A percentile compares a stretch with the other conserved stretches of the same genome.
phyloP scores from a whole-genome alignment of 2,329 filamentous ascomycete species.

The Botrytis fragariae region DNA sequence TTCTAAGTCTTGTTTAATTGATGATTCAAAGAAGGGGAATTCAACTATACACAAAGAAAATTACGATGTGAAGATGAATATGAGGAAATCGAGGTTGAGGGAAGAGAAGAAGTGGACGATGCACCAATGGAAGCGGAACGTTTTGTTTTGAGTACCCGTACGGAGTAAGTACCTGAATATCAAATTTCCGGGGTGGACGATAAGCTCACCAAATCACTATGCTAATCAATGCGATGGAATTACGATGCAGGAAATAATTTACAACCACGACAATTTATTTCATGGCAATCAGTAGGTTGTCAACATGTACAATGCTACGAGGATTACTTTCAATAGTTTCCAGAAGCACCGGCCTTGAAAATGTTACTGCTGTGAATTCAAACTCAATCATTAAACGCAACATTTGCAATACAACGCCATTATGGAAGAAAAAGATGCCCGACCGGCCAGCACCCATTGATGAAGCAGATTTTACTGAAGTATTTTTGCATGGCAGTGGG shows the following conservation, averaged over 20 bases:
- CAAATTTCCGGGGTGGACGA: slow-evolving; percentile 3
- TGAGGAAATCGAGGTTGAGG: not conserved
- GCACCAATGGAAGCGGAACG: not conserved
- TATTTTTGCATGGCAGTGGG: slow-evolving; percentile 85
- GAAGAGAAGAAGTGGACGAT: not conserved
- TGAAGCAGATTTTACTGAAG: slow-evolving; percentile 77
- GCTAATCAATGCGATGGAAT: slow-evolving; percentile 6
- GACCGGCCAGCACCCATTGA: slow-evolving; percentile 69
- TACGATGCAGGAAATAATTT: not conserved
- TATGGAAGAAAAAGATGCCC: slow-evolving; percentile 61
- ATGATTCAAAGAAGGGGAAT: not conserved
- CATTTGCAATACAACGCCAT: slow-evolving; percentile 25
- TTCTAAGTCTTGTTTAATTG: not conserved
- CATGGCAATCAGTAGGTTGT: slow-evolving; percentile 5
- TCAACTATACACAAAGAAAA: not conserved
- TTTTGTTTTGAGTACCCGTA: not conserved
- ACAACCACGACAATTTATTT: not conserved
- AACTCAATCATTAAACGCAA: slow-evolving; percentile 16
- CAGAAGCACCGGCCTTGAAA: slow-evolving; percentile 22
- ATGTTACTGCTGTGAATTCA: slow-evolving; percentile 5
- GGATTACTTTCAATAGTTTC: slow-evolving; percentile 22
- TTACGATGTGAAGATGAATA: not conserved
- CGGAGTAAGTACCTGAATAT: slow-evolving; percentile 9
- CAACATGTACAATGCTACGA: slow-evolving; percentile 36
- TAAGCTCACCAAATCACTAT: slow-evolving; percentile 1